Evolutionary conservation across 1,139 yeast genomes (phyloP).

Genomic region (Blastobotrys ciferrii): DNA sequence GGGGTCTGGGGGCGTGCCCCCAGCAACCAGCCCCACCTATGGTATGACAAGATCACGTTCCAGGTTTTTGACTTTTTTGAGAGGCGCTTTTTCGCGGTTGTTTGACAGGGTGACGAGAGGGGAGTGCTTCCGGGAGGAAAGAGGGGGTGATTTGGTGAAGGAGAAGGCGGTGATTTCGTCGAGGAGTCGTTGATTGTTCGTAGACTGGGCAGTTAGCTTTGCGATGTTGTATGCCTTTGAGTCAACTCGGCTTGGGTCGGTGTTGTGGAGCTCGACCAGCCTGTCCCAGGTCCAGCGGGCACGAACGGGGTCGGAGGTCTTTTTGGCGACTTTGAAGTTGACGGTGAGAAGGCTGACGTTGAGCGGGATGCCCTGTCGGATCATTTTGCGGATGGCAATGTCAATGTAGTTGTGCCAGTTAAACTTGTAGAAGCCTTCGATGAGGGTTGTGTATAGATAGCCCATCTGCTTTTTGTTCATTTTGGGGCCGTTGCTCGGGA

Average conservation of each 20-base stretch:
- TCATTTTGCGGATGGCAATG: conserved; percentile 25
- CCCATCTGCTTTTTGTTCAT: neutral
- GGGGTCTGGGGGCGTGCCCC: too few species aligned
- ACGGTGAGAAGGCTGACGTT: conserved; percentile 24
- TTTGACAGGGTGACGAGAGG: neutral
- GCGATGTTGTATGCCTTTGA: conserved; percentile 1
- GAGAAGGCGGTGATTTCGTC: neutral
- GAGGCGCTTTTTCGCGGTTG: neutral
- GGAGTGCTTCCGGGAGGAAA: neutral
- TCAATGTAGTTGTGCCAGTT: conserved; percentile 26
- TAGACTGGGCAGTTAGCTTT: neutral
- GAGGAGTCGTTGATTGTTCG: neutral
- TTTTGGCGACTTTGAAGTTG: conserved; percentile 26
- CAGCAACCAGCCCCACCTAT: too few species aligned
- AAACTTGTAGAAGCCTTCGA: conserved; percentile 27
- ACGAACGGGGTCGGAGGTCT: conserved; percentile 22
- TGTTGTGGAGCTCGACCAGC: conserved; percentile 11
- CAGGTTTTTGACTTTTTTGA: neutral
- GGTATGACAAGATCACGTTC: neutral
- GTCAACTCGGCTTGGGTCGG: neutral
- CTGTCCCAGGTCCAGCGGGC: conserved; percentile 28
- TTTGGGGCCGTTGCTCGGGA: neutral
- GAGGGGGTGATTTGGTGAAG: neutral
- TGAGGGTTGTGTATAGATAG: conserved; percentile 18
- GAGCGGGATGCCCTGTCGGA: conserved; percentile 18